Evolutionary conservation across 2,329 filamentous ascomycete genomes (phyloP).

Genomic region (Aspergillus aculeatinus): DNA sequence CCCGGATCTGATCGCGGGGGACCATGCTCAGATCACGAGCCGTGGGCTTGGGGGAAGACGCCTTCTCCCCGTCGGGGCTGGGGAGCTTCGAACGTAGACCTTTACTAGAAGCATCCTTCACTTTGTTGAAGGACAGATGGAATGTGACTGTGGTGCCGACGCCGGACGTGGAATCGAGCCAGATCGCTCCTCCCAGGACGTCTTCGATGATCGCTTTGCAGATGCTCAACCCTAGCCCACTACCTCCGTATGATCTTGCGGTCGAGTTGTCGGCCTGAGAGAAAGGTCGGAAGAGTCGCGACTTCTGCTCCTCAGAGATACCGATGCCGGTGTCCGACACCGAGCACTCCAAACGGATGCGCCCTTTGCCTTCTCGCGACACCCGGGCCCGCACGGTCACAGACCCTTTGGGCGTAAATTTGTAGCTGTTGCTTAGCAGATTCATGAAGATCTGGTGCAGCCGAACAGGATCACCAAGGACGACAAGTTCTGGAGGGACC

Average conservation of each 20-base stretch:
- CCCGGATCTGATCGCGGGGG: slow-evolving; percentile 72
- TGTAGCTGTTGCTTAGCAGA: slow-evolving; percentile 87
- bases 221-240: slow-evolving; percentile 85
- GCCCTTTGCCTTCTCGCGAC: slow-evolving; percentile 67
- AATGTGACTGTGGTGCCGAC: slow-evolving; percentile 67
- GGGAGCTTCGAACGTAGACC: slow-evolving; percentile 54
- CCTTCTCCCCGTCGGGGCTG: slow-evolving; percentile 43
- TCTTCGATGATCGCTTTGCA: slow-evolving; percentile 93
- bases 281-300: slow-evolving; percentile 87
- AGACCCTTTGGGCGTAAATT: slow-evolving; percentile 84
- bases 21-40: slow-evolving; percentile 70
- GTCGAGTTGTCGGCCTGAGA: slow-evolving; percentile 90
- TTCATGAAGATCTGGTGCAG: slow-evolving; percentile 78
- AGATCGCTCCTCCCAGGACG: slow-evolving; percentile 83
- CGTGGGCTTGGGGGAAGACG: slow-evolving; percentile 41
- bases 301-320: slow-evolving; percentile 72
- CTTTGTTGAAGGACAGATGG: slow-evolving; percentile 81
- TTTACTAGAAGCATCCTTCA: slow-evolving; percentile 57
- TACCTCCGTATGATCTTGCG: slow-evolving; percentile 86
- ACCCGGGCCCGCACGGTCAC: slow-evolving; percentile 79
- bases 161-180: slow-evolving; percentile 73
- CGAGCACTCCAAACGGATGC: slow-evolving; percentile 76
- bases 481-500: slow-evolving; percentile 59
- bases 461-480: slow-evolving; percentile 82
- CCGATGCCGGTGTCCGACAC: slow-evolving; percentile 90